Base-by-base conservation (phyloP, 2,329 filamentous ascomycete genomes). In the Onygena corvina region DNA sequence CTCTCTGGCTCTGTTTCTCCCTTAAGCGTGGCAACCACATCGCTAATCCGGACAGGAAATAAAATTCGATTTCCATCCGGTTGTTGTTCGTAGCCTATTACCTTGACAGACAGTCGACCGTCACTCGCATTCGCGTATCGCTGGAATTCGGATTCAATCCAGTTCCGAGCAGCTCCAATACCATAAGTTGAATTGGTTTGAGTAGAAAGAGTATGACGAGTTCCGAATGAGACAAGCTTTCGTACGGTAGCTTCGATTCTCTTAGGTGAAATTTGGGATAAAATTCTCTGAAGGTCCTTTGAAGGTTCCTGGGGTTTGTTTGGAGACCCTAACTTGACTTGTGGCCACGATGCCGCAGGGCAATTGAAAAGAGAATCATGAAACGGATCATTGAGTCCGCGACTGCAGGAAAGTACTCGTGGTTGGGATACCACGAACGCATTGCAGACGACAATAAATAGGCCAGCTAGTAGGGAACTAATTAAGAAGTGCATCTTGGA, bases 171-270 rank as follows among this genome's bases (percentile, higher is more conserved):
- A 8, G 50, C 50, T 12, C 50, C 50, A 23, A 51, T 51, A 36
- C 50, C 50, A 25, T 51, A 33, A 2, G 50, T 51, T n/a, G 50
- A 34, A 25, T 51, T 51, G 16, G 50, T 51, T 23, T 51, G 50
- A 8, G 50, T 51, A 14, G 50, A 51, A 25, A 51, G 50, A 1
- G 50, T 51, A 16, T 51, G 50, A 3, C 50, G 45, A n/a, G 50
- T 51, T 12, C 50, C 50, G 36, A 51, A 51, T 8, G 50, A 51
- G 20, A 51, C 50, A 34, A 51, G 36, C 27, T 51, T 51, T 35
- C 20, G 46, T 11, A 51, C 45, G 6, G 45, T 44, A 33, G 45
- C 46, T 29, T 51, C 50, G 11, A 51, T 51, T 27, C 46, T 45
- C 36, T 36, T 35, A 2, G 45, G 45, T 20, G 50, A 51, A 35